Percentiles rank a stretch among this genome's conserved stretches.
phyloP scores from a whole-genome alignment of 306 rosid species.

The Ceratonia siliqua region DNA sequence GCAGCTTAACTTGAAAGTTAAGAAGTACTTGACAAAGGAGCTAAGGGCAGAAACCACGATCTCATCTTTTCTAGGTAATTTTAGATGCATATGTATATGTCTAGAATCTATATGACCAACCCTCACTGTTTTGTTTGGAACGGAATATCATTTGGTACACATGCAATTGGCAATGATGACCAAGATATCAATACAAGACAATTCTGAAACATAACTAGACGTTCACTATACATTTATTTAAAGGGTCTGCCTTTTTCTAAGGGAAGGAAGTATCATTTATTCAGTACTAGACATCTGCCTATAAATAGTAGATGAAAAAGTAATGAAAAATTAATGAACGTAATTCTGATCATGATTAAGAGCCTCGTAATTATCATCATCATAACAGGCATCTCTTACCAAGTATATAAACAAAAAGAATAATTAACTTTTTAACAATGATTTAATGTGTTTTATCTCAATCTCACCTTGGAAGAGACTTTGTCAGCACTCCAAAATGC shows the following conservation, averaged over 20 bases:
- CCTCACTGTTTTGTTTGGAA: not conserved
- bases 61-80: constrained; percentile 3
- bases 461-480: constrained; percentile 89
- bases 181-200: not conserved
- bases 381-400: not conserved
- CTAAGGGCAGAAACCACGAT: constrained; percentile 11
- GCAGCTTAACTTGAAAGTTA: not conserved
- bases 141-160: not conserved
- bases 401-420: constrained; percentile 22
- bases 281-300: constrained; percentile 18
- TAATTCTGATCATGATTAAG: constrained; percentile 21
- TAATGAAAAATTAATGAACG: not conserved
- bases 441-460: constrained; percentile 13
- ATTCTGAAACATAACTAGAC: not conserved
- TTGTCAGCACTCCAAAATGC: constrained; percentile 83
- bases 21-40: not conserved
- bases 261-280: not conserved
- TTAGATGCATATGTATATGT: not conserved
- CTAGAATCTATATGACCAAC: not conserved
- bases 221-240: not conserved
- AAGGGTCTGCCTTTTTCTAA: not conserved
- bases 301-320: not conserved
- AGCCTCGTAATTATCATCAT: not conserved
- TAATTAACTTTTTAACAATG: not conserved
- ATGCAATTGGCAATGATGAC: constrained; percentile 18